phyloP scores from a whole-genome alignment of 805 yeast genomes.

The Lipomyces lipofer region DNA sequence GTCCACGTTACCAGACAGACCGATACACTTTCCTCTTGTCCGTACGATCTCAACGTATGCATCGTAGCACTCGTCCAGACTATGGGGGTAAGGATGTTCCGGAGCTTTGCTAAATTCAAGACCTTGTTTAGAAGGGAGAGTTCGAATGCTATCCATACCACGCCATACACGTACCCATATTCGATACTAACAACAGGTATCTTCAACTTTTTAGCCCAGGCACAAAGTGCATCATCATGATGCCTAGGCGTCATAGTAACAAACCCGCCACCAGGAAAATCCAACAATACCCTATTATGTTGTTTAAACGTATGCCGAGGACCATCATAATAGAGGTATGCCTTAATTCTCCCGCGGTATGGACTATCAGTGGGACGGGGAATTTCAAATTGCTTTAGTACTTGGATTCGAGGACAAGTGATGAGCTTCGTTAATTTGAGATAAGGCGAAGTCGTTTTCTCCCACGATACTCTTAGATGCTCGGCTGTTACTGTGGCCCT shows the following conservation, averaged over 20 bases:
- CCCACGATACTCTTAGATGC: constrained; percentile 37
- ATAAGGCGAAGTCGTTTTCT: constrained; percentile 35
- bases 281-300: constrained; percentile 29
- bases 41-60: constrained; percentile 32
- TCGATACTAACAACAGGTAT: constrained; percentile 31
- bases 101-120: constrained; percentile 33
- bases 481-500: constrained; percentile 34
- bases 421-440: constrained; percentile 21
- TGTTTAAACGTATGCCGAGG: constrained; percentile 29
- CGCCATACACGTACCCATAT: constrained; percentile 27
- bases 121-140: background rate
- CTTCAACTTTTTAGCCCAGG: constrained; percentile 32
- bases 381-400: constrained; percentile 24
- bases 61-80: constrained; percentile 36
- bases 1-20: constrained; percentile 31
- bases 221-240: constrained; percentile 33
- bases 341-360: constrained; percentile 30
- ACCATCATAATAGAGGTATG: constrained; percentile 36
- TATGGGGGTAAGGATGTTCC: constrained; percentile 36
- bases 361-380: constrained; percentile 33
- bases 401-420: constrained; percentile 31
- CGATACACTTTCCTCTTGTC: constrained; percentile 34
- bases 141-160: background rate
- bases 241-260: constrained; percentile 35
- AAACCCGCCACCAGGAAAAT: constrained; percentile 39